phyloP scores from a whole-genome alignment of 768 basidiomycete genomes.

The Calocera cornea region DNA sequence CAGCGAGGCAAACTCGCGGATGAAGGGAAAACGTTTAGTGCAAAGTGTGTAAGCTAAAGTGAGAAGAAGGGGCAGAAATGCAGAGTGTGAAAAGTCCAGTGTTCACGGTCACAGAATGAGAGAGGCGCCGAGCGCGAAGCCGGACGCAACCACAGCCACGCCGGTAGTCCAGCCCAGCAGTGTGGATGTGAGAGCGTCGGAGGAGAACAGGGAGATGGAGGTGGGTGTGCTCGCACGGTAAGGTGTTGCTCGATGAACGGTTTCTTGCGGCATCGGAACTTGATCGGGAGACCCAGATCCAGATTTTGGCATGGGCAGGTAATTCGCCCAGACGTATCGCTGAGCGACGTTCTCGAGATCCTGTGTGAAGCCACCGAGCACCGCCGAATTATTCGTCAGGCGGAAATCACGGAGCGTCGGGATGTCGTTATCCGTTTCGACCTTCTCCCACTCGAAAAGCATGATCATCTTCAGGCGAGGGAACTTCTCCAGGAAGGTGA shows the following conservation, averaged over 20 bases:
- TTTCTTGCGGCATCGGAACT: slow-evolving; percentile 2
- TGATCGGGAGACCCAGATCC: slow-evolving; percentile 9
- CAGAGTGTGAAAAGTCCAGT: background rate
- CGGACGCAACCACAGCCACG: background rate
- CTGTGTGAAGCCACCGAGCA: slow-evolving; percentile 12
- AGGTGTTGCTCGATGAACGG: background rate
- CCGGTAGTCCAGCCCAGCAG: background rate
- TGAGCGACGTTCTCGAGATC: slow-evolving; percentile 13
- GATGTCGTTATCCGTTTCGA: slow-evolving; percentile 13
- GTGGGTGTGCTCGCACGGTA: background rate
- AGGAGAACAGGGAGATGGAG: background rate
- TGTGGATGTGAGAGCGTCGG: background rate
- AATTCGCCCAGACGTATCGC: slow-evolving; percentile 16
- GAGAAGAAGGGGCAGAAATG: background rate
- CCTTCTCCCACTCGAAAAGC: slow-evolving; percentile 23
- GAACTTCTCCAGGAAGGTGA: slow-evolving; percentile 13
- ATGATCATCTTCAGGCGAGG: slow-evolving; percentile 20
- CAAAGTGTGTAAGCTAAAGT: background rate
- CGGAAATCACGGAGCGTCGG: slow-evolving; percentile 12
- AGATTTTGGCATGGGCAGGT: slow-evolving; percentile 11
- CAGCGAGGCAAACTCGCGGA: background rate
- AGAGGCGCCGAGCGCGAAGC: background rate
- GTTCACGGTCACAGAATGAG: background rate
- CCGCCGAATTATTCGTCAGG: slow-evolving; percentile 16
- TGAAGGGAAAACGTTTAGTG: background rate